Conservation (phyloP, 2,329 filamentous ascomycete genomes). For the Cryoendolithus antarcticus region DNA sequence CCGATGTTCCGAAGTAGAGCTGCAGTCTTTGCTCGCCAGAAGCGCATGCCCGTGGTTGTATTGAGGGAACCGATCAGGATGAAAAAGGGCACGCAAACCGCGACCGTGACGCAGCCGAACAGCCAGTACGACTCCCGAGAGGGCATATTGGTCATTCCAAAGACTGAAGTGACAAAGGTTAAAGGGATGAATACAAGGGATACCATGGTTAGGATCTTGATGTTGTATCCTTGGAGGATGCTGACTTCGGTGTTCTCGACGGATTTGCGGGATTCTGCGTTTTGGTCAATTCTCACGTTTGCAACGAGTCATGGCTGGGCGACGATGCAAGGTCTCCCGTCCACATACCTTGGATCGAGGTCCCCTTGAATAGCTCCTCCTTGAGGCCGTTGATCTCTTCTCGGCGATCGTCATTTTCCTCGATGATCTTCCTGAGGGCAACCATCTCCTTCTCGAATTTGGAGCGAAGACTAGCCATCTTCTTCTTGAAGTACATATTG, state of each 20-base stretch:
- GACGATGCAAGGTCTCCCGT: too few relatives aligned
- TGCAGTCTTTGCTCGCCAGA: too few relatives aligned
- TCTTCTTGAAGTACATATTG: slow-evolving; percentile 38
- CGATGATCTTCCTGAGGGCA: slow-evolving; percentile 35
- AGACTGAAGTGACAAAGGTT: slow-evolving; percentile 48
- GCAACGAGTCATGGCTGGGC: too few relatives aligned
- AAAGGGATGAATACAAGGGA: slow-evolving; percentile 50
- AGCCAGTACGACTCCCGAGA: slow-evolving; percentile 23
- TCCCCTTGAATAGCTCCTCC: slow-evolving; percentile 52
- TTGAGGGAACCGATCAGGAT: slow-evolving; percentile 27
- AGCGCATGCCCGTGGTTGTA: too few relatives aligned
- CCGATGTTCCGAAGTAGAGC: too few relatives aligned
- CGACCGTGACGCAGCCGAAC: slow-evolving; percentile 29
- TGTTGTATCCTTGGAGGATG: slow-evolving; percentile 48
- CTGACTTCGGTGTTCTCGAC: slow-evolving; percentile 43
- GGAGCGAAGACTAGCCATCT: slow-evolving; percentile 34
- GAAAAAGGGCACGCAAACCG: slow-evolving; percentile 35
- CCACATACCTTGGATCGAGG: slow-evolving; percentile 40
- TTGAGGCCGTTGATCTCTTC: slow-evolving; percentile 45
- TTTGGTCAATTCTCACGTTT: too few relatives aligned
- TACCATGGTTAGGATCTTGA: slow-evolving; percentile 47
- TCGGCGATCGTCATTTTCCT: slow-evolving; percentile 41
- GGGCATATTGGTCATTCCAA: slow-evolving; percentile 40
- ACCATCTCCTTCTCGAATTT: slow-evolving; percentile 42
- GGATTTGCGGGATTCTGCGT: slow-evolving; percentile 39